Evolutionary conservation across 352 stramenopile species (phyloP), one percentile per base, ranked within the genome.

Genomic region (Lagenidium sp.): DNA sequence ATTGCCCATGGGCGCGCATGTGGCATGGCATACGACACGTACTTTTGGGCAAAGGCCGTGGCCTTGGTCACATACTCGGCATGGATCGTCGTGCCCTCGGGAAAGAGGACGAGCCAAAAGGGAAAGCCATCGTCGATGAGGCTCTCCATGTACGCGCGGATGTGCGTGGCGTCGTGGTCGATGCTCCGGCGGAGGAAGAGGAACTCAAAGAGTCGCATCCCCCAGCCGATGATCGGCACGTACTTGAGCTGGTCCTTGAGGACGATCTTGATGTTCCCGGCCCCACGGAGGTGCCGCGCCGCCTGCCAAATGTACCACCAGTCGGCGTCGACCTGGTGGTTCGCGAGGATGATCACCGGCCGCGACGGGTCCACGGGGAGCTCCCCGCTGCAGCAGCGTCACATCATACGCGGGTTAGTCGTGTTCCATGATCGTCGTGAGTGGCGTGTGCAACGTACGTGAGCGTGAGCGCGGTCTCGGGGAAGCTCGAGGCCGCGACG

Each of bases 231-330:
- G 45, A 96, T 66, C 21, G 85, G 85, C 24, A 96, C 56, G 39
- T 87, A 82, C 60, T 92, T 93, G 49, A 94, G 76, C 56, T 94
- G 77, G 36, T 92, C 74, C 63, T 96, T 96, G 20, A 96, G 74
- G 44, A 94, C 86, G 47, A 96, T 94, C 65, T 96, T 96, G 44
- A 95, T 65, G 63, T 93, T 87, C 8, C 82, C 82, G 6, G 81
- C 73, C 20, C 71, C 74, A 0, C 69, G 42, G 21, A 70, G 45
- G 15, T 65, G 46, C 6, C 79, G 76, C 50, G 83, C 72, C 22
- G 85, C 72, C 52, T 92, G 77, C 77, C 88, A 96, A 36, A 96
- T 74, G 56, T 91, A 96, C 88, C 87, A 97, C 68, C 86, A 97
- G 65, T 98, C 92, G 10, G 74, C 83, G 58, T 97, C 84, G 26